Base-by-base conservation (phyloP, 2,329 filamentous ascomycete species). In the Simplicillium sp. region DNA sequence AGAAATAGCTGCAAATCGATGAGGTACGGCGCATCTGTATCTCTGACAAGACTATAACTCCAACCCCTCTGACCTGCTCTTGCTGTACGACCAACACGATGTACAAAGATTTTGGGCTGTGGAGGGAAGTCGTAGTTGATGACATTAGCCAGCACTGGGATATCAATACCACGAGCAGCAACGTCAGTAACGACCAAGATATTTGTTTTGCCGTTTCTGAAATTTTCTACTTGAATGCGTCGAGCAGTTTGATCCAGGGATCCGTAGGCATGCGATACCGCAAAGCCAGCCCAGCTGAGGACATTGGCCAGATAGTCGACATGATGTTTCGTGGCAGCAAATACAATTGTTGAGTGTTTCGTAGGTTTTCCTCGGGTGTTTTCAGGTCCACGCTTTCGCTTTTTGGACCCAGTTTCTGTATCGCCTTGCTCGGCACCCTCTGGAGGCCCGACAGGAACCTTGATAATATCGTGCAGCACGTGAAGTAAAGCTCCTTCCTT, bases 51-150 rank as follows among this genome's bases (percentile, higher is more conserved):
- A 67, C 87, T 96, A 65, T 95, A 98, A 64, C 84, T 85, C 92
- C 92, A 97, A 47, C 92, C 92, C 49, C 83, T 80, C 53, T 87
- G 82, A 12, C 90, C 92, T 35, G 94, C 94, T 75, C 92, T 80
- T 33, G 92, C 94, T 18, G 94, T 98, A 65, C 92, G 82, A 53
- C 92, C 92, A 36, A 98, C 92, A 57, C 92, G 82, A 62, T 98
- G 92, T 20, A 98, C 84, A 54, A 94, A 98, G 34, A 98, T 81
- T 64, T 98, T 98, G 15, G 92, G 87, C 54, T 97, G 92, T 2
- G 90, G 85, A 3, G 92, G 90, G 49, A 98, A 98, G 56, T 97
- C 90, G 62, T 94, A 98, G 68, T 98, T 97, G 68, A 98, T 90
- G 44, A 98, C 92, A 57, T 98, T 97, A 42, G 87, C 89, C 29